phyloP scores from a whole-genome alignment of 306 rosid genomes.

The Medicago truncatula region MtrunA17r5.0-ANR NC_053043.1:51825501-51826000 shows the following conservation, averaged over 20 bases:
- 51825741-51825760: slow-evolving; percentile 2
- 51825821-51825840: slow-evolving; percentile 1
- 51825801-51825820: not conserved
- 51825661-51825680: slow-evolving; percentile 35
- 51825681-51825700: not conserved
- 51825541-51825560: slow-evolving; percentile 50
- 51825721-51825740: not conserved
- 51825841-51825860: not conserved
- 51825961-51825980: too few relatives aligned
- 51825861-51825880: not conserved
- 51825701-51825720: slow-evolving; percentile 19
- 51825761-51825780: not conserved
- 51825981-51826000: too few relatives aligned
- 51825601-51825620: slow-evolving; percentile 66
- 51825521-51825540: slow-evolving; percentile 53
- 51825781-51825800: not conserved
- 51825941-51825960: not conserved
- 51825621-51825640: slow-evolving; percentile 57
- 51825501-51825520: slow-evolving; percentile 63
- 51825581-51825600: slow-evolving; percentile 69
- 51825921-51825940: not conserved
- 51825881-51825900: not conserved
- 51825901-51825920: not conserved
- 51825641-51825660: slow-evolving; percentile 43
- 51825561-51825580: slow-evolving; percentile 61